A percentile compares a stretch with the other conserved stretches of the same genome.
Conservation (phyloP, 2,329 filamentous ascomycete genomes). For the Epicoccum sorghinum region DNA sequence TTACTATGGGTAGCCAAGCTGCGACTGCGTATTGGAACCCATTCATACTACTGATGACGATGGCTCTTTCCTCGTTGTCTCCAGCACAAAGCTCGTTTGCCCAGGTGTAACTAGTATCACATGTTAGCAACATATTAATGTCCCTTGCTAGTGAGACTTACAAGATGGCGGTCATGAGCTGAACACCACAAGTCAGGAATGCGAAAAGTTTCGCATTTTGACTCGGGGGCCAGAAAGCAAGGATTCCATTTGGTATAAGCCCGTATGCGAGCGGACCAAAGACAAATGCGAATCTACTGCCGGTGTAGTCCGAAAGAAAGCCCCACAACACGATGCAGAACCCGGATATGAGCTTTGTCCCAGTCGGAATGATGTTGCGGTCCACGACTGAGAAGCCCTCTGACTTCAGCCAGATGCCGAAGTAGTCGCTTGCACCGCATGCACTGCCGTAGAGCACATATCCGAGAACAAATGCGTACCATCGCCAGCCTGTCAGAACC, state of each 20-base stretch:
- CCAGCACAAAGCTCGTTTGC: constrained; percentile 5
- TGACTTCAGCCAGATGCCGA: constrained; percentile 3
- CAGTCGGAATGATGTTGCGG: constrained; percentile 1
- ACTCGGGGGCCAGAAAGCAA: constrained; percentile 3
- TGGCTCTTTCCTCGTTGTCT: constrained; percentile 3
- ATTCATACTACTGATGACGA: constrained; percentile 8
- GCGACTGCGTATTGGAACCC: constrained; percentile 5
- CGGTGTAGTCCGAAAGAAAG: background rate
- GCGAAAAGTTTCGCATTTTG: constrained; percentile 4
- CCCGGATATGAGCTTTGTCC: constrained; percentile 1
- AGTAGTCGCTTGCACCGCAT: constrained; percentile 3
- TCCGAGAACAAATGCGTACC: constrained; percentile 3
- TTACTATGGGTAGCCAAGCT: constrained; percentile 3
- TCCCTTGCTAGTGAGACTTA: background rate
- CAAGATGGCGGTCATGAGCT: constrained; percentile 9
- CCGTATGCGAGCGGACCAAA: constrained; percentile 7
- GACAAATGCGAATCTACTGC: background rate
- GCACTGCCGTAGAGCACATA: constrained; percentile 4
- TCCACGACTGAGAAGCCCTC: constrained; percentile 1
- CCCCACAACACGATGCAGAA: constrained; percentile 6
- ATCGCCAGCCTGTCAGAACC: background rate
- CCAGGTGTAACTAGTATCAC: background rate
- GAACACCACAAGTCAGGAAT: constrained; percentile 3
- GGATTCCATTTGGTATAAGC: background rate
- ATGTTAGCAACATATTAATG: background rate